A percentile compares a stretch with the other conserved stretches of the same genome.
phyloP scores from a whole-genome alignment of 83 land plant genomes.

The Thuja plicata region DNA sequence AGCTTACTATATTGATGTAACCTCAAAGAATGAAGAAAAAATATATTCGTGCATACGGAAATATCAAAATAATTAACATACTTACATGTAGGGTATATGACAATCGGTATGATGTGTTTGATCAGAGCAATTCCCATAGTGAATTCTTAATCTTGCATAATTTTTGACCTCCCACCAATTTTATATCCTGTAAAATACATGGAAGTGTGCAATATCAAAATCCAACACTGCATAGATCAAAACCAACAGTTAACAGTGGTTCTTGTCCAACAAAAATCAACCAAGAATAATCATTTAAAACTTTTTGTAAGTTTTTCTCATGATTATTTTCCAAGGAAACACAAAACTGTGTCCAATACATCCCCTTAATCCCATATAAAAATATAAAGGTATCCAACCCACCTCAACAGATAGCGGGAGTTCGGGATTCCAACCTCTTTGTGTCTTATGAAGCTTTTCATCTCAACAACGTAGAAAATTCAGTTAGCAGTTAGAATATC shows the following conservation, averaged over 20 bases:
- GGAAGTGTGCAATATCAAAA: neutral
- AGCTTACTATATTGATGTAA: neutral
- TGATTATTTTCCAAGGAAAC: neutral
- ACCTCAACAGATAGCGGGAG: neutral
- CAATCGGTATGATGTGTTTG: slow-evolving; percentile 62
- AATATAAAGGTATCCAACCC: neutral
- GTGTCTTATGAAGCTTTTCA: no score
- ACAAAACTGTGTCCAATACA: neutral
- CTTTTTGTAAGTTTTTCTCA: neutral
- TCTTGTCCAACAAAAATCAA: neutral
- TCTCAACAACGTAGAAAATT: neutral
- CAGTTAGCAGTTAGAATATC: neutral
- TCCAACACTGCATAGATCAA: slow-evolving; percentile 3
- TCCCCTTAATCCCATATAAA: neutral
- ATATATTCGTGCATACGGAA: neutral
- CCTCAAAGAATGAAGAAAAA: neutral
- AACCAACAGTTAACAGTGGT: neutral
- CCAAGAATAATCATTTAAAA: neutral
- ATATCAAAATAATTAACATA: neutral
- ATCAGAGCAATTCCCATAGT: slow-evolving; percentile 26
- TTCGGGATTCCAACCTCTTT: neutral
- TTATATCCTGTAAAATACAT: slow-evolving; percentile 46
- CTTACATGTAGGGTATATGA: slow-evolving; percentile 65
- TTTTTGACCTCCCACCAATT: slow-evolving; percentile 60
- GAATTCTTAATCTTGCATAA: slow-evolving; percentile 16